These are phyloP conservation scores for Ustilago loliicola DNA, from an alignment of 1,284 basidiomycete genomes.

Conservation along the genomic window DNA sequence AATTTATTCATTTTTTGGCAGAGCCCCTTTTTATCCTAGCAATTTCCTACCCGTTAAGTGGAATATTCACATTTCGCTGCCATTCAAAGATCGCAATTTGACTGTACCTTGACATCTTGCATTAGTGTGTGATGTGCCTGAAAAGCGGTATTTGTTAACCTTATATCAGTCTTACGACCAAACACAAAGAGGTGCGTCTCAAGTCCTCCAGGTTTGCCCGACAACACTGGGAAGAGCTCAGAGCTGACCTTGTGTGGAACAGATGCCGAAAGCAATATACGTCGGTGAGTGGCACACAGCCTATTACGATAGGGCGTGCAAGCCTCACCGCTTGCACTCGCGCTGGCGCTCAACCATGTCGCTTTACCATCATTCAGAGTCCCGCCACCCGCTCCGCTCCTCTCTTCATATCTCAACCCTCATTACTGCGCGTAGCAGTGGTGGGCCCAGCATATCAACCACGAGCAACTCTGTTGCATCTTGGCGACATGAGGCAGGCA, in stretches of 20 bases:
- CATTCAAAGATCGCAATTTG: not conserved
- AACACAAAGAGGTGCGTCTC: not conserved
- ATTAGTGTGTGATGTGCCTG: constrained; percentile 4
- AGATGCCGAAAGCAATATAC: not conserved
- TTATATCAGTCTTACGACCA: not conserved
- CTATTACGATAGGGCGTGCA: not conserved
- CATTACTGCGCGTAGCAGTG: not conserved
- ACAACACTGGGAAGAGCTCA: not conserved
- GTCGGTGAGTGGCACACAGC: not conserved
- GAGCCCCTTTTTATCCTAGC: too few species aligned
- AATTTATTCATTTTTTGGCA: too few species aligned
- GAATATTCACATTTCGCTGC: too few species aligned
- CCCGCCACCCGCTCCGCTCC: not conserved
- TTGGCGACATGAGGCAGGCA: not conserved
- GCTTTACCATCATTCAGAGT: constrained; percentile 1
- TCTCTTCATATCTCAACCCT: not conserved
- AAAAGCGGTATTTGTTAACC: not conserved
- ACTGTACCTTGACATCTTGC: constrained; percentile 5
- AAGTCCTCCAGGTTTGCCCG: not conserved
- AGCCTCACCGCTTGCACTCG: not conserved
- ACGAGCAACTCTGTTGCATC: not conserved
- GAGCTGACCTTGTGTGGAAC: not conserved
- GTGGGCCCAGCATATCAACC: not conserved
- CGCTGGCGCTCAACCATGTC: not conserved
- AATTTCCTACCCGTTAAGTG: too few species aligned